Percentiles rank a stretch among this genome's conserved stretches.
Conservation (phyloP, 441 rosid genomes). For the Corymbia citriodora region DNA sequence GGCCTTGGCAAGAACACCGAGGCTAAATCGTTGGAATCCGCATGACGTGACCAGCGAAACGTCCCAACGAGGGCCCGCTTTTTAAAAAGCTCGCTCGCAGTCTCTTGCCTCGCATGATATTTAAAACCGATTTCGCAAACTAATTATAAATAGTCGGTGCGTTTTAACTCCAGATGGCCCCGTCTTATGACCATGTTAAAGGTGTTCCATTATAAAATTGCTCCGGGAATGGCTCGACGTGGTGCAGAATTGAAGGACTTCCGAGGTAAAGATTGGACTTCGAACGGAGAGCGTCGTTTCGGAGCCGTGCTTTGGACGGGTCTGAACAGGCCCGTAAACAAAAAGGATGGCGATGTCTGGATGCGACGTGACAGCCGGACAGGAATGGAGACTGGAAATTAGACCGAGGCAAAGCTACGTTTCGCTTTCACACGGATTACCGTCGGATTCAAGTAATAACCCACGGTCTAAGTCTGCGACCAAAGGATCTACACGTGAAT, state of each 20-base stretch:
- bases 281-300: neutral
- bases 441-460: neutral
- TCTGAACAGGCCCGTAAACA: neutral
- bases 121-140: neutral
- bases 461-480: neutral
- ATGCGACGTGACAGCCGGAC: neutral
- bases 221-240: neutral
- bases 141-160: neutral
- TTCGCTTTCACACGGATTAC: neutral
- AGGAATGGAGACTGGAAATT: neutral
- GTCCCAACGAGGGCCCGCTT: neutral
- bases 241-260: neutral
- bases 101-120: neutral
- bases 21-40: neutral
- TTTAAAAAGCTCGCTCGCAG: neutral
- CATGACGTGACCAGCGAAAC: neutral
- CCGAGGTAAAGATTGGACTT: neutral
- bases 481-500: neutral
- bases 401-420: neutral
- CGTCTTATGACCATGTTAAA: neutral
- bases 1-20: neutral
- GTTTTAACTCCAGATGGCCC: neutral
- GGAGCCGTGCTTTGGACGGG: neutral
- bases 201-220: neutral
- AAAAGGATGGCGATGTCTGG: neutral